phyloP scores from a whole-genome alignment of 2,329 filamentous ascomycete genomes.

The Trichophyton schoenleinii region DNA sequence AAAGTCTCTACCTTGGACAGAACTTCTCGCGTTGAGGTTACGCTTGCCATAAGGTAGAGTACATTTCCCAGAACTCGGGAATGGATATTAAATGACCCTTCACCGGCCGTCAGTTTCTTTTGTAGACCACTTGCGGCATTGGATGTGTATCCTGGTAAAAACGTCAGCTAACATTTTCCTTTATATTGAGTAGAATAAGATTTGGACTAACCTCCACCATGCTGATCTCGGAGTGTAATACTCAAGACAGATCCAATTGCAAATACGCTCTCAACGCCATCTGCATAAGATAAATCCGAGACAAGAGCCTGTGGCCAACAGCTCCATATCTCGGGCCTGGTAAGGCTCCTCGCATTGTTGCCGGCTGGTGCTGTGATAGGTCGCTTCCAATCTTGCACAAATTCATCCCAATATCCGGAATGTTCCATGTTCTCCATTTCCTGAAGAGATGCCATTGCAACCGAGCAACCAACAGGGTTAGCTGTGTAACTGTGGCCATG shows the following conservation, averaged over 20 bases:
- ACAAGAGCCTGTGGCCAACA: conserved; percentile 56
- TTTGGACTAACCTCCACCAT: conserved; percentile 31
- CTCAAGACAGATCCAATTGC: conserved; percentile 64
- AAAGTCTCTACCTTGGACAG: conserved; percentile 30
- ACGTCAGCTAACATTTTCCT: conserved; percentile 6
- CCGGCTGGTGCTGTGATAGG: not conserved
- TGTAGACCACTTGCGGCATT: conserved; percentile 43
- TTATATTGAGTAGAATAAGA: not conserved
- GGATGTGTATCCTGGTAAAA: conserved; percentile 41
- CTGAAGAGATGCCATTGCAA: conserved; percentile 55
- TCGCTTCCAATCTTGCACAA: conserved; percentile 39
- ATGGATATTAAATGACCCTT: conserved; percentile 38
- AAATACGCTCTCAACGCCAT: conserved; percentile 52
- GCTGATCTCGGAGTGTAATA: conserved; percentile 43
- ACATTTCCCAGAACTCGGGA: conserved; percentile 50
- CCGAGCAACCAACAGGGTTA: conserved; percentile 66
- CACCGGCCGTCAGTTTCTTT: conserved; percentile 33
- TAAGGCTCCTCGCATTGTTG: not conserved
- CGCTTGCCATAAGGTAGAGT: conserved; percentile 48
- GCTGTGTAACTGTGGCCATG: conserved; percentile 84
- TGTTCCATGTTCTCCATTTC: conserved; percentile 49
- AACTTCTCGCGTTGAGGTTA: conserved; percentile 36
- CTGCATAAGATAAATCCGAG: conserved; percentile 43
- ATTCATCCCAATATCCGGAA: conserved; percentile 45
- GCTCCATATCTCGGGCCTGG: conserved; percentile 44